Base-by-base conservation (phyloP, 179 eudicot species). In the Spergularia azorica region DNA sequence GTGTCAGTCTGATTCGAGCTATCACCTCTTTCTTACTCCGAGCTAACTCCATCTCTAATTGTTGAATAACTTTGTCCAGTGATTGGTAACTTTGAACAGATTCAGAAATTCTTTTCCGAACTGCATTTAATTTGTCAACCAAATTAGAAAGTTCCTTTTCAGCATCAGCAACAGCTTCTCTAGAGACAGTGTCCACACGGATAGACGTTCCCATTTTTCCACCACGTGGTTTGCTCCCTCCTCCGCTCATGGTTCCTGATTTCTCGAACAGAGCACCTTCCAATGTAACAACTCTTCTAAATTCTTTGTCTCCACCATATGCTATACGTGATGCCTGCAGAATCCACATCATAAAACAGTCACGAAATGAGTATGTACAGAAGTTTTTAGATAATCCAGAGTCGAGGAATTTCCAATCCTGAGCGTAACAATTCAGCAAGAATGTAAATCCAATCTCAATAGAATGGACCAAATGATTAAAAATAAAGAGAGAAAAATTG, bases 241-340 rank as follows among this genome's bases (percentile, higher is more conserved):
- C 99, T 70, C 99, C 99, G 83, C 90, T 90, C 98, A 96, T 96
- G 17, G 99, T 96, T 26, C 99, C 99, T 65, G 98, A 94, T 82
- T 87, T 94, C 82, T 96, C 99, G 63, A 93, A 91, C 60, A 96
- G 84, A 74, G 93, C 88, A 59, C 99, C 99, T 78, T 93, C 98
- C 63, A 90, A 78, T 13, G 99, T 96, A 67, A 96, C 99, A 74
- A 96, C 97, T 71, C 97, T 92, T 76, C 88, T 78, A 76, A 90
- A 91, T 16, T 91, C 98, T 50, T 69, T 86, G 77, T 80, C 83
- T 58, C 80, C 82, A 48, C 97, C 93, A 78, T 91, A 96, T 65
- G 98, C 99, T 76, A 96, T 94, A 26, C 98, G 92, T 62, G 96
- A 81, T 76, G 98, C 99, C 99, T 96, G 63, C 65, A 73, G 79